Percentiles rank a stretch among this genome's conserved stretches.
These are phyloP conservation scores for Apophysomyces variabilis DNA, from an alignment of 371 early-diverging fungal genomes.

Conservation along the genomic window DNA sequence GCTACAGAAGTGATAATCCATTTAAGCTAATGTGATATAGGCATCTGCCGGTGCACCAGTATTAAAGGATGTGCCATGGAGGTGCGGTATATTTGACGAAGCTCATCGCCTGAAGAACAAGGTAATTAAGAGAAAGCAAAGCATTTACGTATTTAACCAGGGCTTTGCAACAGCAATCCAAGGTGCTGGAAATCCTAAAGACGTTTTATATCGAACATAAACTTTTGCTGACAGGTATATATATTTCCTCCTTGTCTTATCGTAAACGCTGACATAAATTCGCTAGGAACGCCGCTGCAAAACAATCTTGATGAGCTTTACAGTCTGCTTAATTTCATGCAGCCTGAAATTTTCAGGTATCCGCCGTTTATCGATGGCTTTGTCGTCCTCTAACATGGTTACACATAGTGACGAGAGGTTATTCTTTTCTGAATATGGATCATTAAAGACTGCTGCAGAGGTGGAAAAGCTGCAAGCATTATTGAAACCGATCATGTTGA, in stretches of 20 bases:
- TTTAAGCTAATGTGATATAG: constrained; percentile 3
- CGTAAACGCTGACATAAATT: background rate
- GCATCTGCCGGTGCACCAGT: constrained; percentile 56
- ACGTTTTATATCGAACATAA: constrained; percentile 47
- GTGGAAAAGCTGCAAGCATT: constrained; percentile 69
- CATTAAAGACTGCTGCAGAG: constrained; percentile 73
- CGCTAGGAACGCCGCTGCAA: constrained; percentile 89
- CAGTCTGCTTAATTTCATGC: constrained; percentile 89
- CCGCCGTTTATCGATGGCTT: constrained; percentile 11
- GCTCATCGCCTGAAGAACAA: constrained; percentile 95
- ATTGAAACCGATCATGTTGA: constrained; percentile 74
- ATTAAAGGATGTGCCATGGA: constrained; percentile 79
- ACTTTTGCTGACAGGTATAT: constrained; percentile 36
- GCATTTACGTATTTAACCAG: background rate
- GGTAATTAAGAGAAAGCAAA: constrained; percentile 22
- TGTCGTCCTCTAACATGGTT: background rate
- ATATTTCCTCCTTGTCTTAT: constrained; percentile 6
- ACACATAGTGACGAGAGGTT: constrained; percentile 56
- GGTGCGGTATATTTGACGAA: constrained; percentile 90
- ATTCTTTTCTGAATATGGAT: constrained; percentile 80
- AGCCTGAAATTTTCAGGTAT: constrained; percentile 74
- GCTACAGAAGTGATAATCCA: background rate
- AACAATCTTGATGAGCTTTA: constrained; percentile 92
- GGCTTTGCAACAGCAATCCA: constrained; percentile 29
- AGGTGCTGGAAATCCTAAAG: constrained; percentile 44